Base-by-base conservation (phyloP, 441 rosid genomes). In the Omphalea diandra region DNA sequence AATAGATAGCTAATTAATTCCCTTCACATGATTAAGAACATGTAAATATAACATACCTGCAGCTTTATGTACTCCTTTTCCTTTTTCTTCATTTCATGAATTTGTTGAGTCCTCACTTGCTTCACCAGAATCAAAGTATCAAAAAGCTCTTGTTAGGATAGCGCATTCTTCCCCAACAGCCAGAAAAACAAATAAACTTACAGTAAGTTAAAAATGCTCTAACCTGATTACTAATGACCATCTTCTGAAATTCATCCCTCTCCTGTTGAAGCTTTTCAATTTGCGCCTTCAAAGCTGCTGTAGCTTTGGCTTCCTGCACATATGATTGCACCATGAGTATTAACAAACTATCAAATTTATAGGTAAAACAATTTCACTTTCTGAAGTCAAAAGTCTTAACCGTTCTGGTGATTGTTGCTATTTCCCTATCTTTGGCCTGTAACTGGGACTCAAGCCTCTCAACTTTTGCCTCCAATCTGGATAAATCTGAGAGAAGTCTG, bases 151-250 rank as follows among this genome's bases (percentile, higher is more conserved):
- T 27, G 49, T 73, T 73, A 82, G 75, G 26, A 64, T 32, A 41
- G 36, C 50, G 80, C 22, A 26, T 62, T 54, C 22, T 58, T n/a
- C 54, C 22, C 53, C 29, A 26, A 20, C 12, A 29, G 29, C 33
- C 0, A 50, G 43, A 40, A 29, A 65, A 36, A 8, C 0, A 52
- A 47, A 47, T 1, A 49, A 17, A 20, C 12, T n/a, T 10, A 63
- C 24, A 57, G 38, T 29, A n/a, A 57, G 20, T 54, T 12, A 15
- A 36, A 76, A 61, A 20, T 33, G 27, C 60, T n/a, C 86, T 36
- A 47, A 93, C 99, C 97, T 95, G 99, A 84, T 93, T 95, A 64
- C 97, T 97, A 53, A 93, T 88, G 63, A 95, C 97, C 99, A 95
- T 93, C 77, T 97, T 86, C 78, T 95, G 99, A 74, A 95, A 95